phyloP scores from a whole-genome alignment of 768 basidiomycete genomes.

The Cubamyces lactineus region DNA sequence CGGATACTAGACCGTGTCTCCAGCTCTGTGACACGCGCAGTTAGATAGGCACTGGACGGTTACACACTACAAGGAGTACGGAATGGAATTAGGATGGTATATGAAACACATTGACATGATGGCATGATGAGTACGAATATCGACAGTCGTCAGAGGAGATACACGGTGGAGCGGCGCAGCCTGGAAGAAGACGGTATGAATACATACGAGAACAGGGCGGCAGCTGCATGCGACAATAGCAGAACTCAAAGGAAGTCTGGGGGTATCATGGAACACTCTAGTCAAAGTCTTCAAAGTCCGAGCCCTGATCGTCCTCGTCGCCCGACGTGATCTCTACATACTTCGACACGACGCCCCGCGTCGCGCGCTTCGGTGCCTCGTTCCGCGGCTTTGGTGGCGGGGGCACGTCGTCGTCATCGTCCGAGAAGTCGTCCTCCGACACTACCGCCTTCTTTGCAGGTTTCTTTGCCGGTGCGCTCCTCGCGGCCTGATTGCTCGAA shows the following conservation, averaged over 20 bases:
- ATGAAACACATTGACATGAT: conserved; percentile 9
- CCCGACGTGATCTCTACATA: conserved; percentile 43
- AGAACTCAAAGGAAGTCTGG: not conserved
- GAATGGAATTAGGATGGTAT: conserved; percentile 2
- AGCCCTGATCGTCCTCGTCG: conserved; percentile 39
- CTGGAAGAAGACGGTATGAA: conserved; percentile 6
- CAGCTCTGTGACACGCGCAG: too few species aligned
- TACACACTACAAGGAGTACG: not conserved
- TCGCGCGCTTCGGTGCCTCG: conserved; percentile 51
- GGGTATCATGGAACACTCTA: conserved; percentile 6
- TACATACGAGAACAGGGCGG: conserved; percentile 4
- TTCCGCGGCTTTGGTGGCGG: conserved; percentile 46
- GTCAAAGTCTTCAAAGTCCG: conserved; percentile 37
- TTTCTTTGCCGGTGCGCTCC: conserved; percentile 50
- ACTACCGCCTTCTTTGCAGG: conserved; percentile 43
- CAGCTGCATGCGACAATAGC: not conserved
- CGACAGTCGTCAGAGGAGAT: conserved; percentile 7
- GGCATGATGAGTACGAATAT: conserved; percentile 17
- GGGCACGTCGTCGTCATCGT: conserved; percentile 47
- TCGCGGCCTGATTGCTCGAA: conserved; percentile 20
- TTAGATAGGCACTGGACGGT: not conserved
- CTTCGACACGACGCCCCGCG: conserved; percentile 52
- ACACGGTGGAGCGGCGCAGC: not conserved
- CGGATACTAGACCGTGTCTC: too few species aligned
- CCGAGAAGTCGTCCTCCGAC: conserved; percentile 48